Evolutionary conservation across 768 basidiomycete genomes (phyloP).

Genomic region (Lactifluus echinatus): DNA sequence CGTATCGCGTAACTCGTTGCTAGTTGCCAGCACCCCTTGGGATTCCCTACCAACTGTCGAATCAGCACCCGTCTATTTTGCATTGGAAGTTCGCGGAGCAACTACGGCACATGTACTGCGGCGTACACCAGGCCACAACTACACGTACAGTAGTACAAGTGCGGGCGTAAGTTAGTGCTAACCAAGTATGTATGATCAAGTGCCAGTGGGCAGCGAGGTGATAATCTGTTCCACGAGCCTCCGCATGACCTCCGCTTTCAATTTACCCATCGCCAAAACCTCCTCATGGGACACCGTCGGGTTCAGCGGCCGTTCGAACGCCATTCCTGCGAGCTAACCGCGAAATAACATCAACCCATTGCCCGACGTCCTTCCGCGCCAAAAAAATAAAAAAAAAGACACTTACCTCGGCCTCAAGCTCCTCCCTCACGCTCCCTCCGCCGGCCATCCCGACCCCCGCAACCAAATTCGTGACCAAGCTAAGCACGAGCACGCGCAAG

Average conservation of each 20-base stretch:
- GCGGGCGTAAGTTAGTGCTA: too few relatives aligned
- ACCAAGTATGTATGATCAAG: too few relatives aligned
- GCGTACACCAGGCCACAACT: background rate
- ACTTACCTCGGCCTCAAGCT: conserved; percentile 50
- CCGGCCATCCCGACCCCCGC: conserved; percentile 45
- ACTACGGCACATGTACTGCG: background rate
- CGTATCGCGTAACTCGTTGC: too few relatives aligned
- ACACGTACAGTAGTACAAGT: background rate
- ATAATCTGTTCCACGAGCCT: conserved; percentile 60
- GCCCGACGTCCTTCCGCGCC: too few relatives aligned
- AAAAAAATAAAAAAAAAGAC: too few relatives aligned
- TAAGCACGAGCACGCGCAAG: conserved; percentile 67
- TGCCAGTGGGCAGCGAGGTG: background rate
- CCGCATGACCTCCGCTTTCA: conserved; percentile 67
- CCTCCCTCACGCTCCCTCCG: conserved; percentile 30
- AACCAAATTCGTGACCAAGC: conserved; percentile 80
- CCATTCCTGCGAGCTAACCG: conserved; percentile 52
- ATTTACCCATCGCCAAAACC: conserved; percentile 55
- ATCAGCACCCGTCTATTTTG: too few relatives aligned
- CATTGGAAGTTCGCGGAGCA: too few relatives aligned
- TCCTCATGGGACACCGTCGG: conserved; percentile 70
- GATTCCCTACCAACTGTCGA: too few relatives aligned
- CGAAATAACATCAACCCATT: too few relatives aligned
- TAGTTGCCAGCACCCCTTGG: too few relatives aligned
- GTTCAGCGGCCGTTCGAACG: conserved; percentile 32